Base-by-base conservation (phyloP, 805 yeast genomes). In the Ogataea glucozyma region DNA sequence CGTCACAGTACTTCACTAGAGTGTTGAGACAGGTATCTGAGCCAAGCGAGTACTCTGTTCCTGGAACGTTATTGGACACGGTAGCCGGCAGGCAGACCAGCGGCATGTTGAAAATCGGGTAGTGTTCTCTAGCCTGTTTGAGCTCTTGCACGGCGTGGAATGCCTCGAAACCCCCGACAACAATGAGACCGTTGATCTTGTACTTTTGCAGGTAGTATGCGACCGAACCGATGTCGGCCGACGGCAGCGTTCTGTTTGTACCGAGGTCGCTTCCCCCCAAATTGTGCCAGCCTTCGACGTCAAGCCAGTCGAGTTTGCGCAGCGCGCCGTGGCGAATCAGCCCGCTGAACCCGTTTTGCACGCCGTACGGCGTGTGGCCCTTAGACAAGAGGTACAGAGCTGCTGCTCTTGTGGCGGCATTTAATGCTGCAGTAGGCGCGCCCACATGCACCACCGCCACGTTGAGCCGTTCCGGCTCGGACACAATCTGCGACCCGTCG, bases 121-220 rank as follows among this genome's bases (percentile, higher is more conserved):
- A 93, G 46, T 79, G 70, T 12, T 62, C 53, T 65, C 97, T 79
- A 23, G 93, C 88, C 53, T 75, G 74, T 54, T 86, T 85, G 52
- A 93, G 76, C 70, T 89, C 86, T 57, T 86, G 80, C 54, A 93
- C 75, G 1, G 97, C 80, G 9, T 75, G 75, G 73, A 83, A 93
- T n/a, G 97, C 98, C 72, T 93, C 99, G 61, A 90, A 93, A 1
- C 99, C 99, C 54, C 99, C 99, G 48, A 93, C 82, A 44, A 93
- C 75, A 48, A 93, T 77, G 51, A 91, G 75, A 30, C 98, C 99
- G 60, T 93, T 93, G 60, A 93, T 81, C 43, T 77, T 70, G 65
- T 82, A 83, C 67, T 88, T 88, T 64, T 91, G 96, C 75, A 93
- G 83, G 65, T 90, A 87, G 69, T 81, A 91, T 3, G 99, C 96